Evolutionary conservation across 805 yeast genomes (phyloP), one percentile per base, ranked within the genome.

Genomic region (Komagataella populi): DNA sequence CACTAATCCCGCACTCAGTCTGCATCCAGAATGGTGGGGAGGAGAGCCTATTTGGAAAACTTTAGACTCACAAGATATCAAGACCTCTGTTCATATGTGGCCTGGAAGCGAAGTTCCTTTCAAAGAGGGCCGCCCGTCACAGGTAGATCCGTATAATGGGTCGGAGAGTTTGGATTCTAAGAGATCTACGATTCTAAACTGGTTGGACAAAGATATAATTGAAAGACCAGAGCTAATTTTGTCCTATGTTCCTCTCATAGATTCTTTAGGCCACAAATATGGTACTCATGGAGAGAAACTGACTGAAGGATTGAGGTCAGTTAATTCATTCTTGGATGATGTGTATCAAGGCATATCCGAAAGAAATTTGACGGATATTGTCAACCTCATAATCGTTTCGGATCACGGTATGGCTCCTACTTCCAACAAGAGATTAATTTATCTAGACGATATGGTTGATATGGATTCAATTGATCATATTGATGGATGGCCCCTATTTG

Each of bases 401-500:
- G 96, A 90, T 63, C 96, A 89, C 63, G 96, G 96, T 8, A 89
- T 88, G 96, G 83, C 95, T 0, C 91, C 96, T 6, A 84, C 95
- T 1, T 75, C 87, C 0, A 76, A 81, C 55, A 77, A 81, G 10
- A 68, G 96, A 54, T 63, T 87, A 8, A 67, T 89, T 1, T 79
- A 78, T 55, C 64, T 90, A 54, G 96, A 88, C 62, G 93, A 88
- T 55, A 54, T 87, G 16, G 65, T 87, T 8, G 80, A 80, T 58
- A 54, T 75, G 54, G 59, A 63, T 1, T 70, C 72, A 52, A 72
- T 86, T 48, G 82, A 80, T 53, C 80, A 82, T 58, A 67, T 74
- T 30, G 89, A 84, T 59, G 96, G 93, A 17, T 85, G 91, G 89
- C 96, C 96, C n/a, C 67, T 87, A 51, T 81, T 74, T 57, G 96